A percentile compares a stretch with the other conserved stretches of the same genome.
These are phyloP conservation scores for Trichosporon asahii DNA, from an alignment of 1,284 basidiomycete species.

Conservation along the genomic window DNA sequence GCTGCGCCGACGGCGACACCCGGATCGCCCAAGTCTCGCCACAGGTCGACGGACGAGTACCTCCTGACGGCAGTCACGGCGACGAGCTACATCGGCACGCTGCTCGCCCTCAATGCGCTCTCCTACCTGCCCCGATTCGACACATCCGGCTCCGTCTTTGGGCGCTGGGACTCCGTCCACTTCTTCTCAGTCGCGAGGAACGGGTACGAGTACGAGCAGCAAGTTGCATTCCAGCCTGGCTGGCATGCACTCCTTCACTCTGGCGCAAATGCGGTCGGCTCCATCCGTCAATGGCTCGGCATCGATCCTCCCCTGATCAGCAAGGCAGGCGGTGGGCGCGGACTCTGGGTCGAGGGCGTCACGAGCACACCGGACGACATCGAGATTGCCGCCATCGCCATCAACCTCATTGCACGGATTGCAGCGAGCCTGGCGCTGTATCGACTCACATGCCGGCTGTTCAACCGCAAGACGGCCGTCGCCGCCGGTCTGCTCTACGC, in stretches of 20 bases:
- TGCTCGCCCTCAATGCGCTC: neutral
- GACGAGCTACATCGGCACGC: neutral
- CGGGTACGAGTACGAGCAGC: constrained; percentile 71
- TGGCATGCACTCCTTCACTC: constrained; percentile 59
- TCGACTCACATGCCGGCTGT: constrained; percentile 37
- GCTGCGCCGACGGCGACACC: neutral
- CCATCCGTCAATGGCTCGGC: neutral
- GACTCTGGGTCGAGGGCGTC: neutral
- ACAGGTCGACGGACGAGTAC: neutral
- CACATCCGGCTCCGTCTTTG: constrained; percentile 25
- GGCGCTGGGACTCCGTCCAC: constrained; percentile 87
- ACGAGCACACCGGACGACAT: constrained; percentile 21
- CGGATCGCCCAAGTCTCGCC: neutral
- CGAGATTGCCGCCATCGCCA: constrained; percentile 32
- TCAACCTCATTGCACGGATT: constrained; percentile 37
- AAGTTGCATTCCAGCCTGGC: constrained; percentile 84
- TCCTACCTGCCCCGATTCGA: constrained; percentile 35
- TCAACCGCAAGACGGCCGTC: constrained; percentile 58
- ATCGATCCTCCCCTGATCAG: neutral
- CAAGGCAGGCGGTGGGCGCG: neutral
- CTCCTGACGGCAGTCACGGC: neutral
- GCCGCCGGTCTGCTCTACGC: constrained; percentile 67
- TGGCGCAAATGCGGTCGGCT: constrained; percentile 26
- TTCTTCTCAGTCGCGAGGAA: constrained; percentile 64
- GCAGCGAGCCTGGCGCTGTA: constrained; percentile 61